These are phyloP conservation scores for Dichotomocladium elegans DNA, from an alignment of 371 early-diverging fungal genomes.

Conservation along the genomic window DNA sequence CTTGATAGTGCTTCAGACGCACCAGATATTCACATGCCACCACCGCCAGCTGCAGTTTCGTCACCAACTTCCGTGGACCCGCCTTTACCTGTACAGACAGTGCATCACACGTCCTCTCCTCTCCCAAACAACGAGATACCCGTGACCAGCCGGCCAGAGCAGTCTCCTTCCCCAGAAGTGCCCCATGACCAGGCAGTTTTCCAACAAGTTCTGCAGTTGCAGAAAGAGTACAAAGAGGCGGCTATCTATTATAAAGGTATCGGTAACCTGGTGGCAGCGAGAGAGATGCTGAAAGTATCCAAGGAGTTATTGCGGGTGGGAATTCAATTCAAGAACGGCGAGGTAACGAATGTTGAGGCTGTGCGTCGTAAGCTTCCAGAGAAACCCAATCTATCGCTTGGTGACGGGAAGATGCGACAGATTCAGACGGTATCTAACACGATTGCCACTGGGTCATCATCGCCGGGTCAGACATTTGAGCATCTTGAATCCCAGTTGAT, in stretches of 20 bases:
- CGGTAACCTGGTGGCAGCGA: conserved; percentile 47
- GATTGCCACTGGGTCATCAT: neutral
- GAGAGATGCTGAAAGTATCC: conserved; percentile 50
- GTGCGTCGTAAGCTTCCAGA: conserved; percentile 26
- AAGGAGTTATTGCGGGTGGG: conserved; percentile 39
- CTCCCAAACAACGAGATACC: neutral
- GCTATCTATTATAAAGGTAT: conserved; percentile 55
- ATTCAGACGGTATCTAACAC: conserved; percentile 12
- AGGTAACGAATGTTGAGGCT: conserved; percentile 14
- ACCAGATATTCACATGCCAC: neutral
- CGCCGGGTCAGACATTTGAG: conserved; percentile 27
- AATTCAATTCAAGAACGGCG: conserved; percentile 34
- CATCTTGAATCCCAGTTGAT: conserved; percentile 51
- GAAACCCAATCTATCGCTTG: conserved; percentile 35
- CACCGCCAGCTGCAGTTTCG: neutral
- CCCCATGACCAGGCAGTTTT: neutral
- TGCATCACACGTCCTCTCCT: neutral
- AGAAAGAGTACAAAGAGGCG: conserved; percentile 60
- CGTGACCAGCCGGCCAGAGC: neutral
- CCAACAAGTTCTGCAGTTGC: conserved; percentile 31
- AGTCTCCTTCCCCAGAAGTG: neutral
- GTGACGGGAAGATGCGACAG: conserved; percentile 34
- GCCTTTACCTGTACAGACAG: neutral
- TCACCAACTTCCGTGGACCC: neutral
- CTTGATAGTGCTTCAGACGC: too few species aligned